phyloP scores from a whole-genome alignment of 2,329 filamentous ascomycete species.

The Spiromastix sp. region DNA sequence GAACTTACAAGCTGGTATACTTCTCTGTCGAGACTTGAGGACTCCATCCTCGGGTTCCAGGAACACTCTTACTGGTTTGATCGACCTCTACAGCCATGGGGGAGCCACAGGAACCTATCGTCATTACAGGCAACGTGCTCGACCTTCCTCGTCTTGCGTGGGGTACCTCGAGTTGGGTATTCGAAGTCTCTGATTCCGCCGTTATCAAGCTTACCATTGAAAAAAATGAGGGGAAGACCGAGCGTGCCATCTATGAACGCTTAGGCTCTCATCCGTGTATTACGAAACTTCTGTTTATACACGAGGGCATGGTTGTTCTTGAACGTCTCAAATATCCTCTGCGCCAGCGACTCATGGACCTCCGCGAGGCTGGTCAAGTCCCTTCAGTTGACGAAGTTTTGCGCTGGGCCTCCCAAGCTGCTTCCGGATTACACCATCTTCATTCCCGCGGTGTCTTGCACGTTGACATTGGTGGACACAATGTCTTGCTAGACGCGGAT shows the following conservation, averaged over 20 bases:
- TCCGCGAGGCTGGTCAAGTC: not conserved
- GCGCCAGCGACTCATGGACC: not conserved
- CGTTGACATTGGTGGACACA: conserved; percentile 11
- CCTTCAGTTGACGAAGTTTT: not conserved
- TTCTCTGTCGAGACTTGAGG: no score
- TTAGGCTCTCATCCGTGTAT: not conserved
- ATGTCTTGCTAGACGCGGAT: conserved; percentile 10
- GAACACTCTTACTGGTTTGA: no score
- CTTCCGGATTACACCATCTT: conserved; percentile 9
- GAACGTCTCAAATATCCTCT: not conserved
- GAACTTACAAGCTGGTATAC: no score
- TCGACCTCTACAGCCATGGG: no score
- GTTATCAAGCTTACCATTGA: conserved; percentile 1
- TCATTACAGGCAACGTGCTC: not conserved
- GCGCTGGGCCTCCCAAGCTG: conserved; percentile 8
- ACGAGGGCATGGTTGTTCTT: not conserved
- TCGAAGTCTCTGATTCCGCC: conserved; percentile 2
- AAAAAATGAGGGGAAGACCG: no score
- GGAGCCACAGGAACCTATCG: no score
- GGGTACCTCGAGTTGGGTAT: not conserved
- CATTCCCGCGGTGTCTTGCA: conserved; percentile 9
- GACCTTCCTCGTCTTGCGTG: conserved; percentile 1
- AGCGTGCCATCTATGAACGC: not conserved
- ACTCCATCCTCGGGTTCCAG: no score
- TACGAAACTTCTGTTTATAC: not conserved